These are phyloP conservation scores for Aegilops longissima DNA, from an alignment of 176 grass and related monocot genomes.

Conservation along the genomic window DNA sequence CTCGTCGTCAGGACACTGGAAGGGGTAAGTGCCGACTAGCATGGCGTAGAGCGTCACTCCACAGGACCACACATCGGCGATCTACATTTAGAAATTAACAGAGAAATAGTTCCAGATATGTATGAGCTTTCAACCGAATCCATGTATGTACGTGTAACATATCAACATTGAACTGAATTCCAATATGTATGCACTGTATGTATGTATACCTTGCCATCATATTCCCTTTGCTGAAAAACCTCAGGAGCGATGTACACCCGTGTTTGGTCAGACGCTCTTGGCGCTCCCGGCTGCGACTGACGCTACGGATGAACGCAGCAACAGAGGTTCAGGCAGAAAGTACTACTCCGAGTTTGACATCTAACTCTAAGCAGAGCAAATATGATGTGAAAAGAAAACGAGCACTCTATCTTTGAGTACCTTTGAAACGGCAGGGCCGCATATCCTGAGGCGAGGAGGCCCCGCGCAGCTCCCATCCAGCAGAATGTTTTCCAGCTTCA, in stretches of 20 bases:
- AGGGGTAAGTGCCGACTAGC: constrained; percentile 88
- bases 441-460: constrained; percentile 66
- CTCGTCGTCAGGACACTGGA: constrained; percentile 70
- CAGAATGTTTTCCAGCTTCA: constrained; percentile 69
- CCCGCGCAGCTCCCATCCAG: constrained; percentile 44
- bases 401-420: neutral
- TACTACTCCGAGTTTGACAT: neutral
- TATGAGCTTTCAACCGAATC: neutral
- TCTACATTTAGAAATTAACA: constrained; percentile 39
- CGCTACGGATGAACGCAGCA: constrained; percentile 27
- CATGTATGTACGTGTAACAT: neutral
- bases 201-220: constrained; percentile 65
- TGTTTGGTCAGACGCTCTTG: constrained; percentile 64
- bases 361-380: neutral
- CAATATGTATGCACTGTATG: neutral
- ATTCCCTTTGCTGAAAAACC: constrained; percentile 74
- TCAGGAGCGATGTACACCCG: constrained; percentile 78
- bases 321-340: neutral
- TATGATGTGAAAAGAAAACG: neutral
- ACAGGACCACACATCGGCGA: constrained; percentile 93
- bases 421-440: constrained; percentile 50
- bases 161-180: too few species aligned
- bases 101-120: neutral
- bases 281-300: constrained; percentile 44
- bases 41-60: constrained; percentile 90